Evolutionary conservation across 1,284 basidiomycete genomes (phyloP), one percentile per base, ranked within the genome.

Genomic region (Rhodofomes roseus): DNA sequence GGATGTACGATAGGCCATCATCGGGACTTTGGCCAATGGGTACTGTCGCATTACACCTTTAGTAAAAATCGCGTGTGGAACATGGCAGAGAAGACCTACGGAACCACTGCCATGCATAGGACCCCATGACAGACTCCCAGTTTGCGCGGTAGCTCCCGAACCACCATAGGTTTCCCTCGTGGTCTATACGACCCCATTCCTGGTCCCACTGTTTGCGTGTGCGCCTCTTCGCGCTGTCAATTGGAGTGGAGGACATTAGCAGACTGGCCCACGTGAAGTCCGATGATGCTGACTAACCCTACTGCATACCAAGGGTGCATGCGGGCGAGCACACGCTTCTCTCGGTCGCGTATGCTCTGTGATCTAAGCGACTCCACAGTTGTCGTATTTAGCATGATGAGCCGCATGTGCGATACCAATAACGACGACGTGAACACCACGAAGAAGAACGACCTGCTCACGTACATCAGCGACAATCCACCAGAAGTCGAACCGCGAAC

Each of bases 151-250:
- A 62, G 64, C 79, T 82, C 16, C 87, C 93, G 39, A 87, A 74
- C 90, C 91, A 95, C 93, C 93, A 96, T 4, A 93, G 73, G 70
- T 95, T 89, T 0, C 90, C 93, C 68, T 95, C 92, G 23, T 73
- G 81, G 6, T 80, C 79, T 1, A 89, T 78, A 27, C 76, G 68
- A 0, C 94, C 93, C 92, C 92, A 95, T 63, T 92, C 87, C 6
- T 72, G 67, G 66, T 94, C 85, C 89, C 92, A 95, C 34, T 78
- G 71, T 50, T 67, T 71, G 41, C 63, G 67, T n/a, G 76, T 82
- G 34, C 68, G 70, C 41, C 73, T 70, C 66, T 81, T 84, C 22
- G 75, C 77, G 36, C 85, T 89, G 65, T 37, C 34, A 29, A 39
- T 12, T 39, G 29, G 52, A 40, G 18, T 7, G 20, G 5, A 18